Evolutionary conservation across 1,139 yeast species (phyloP).

Genomic region (Lipomyces yarrowii): DNA sequence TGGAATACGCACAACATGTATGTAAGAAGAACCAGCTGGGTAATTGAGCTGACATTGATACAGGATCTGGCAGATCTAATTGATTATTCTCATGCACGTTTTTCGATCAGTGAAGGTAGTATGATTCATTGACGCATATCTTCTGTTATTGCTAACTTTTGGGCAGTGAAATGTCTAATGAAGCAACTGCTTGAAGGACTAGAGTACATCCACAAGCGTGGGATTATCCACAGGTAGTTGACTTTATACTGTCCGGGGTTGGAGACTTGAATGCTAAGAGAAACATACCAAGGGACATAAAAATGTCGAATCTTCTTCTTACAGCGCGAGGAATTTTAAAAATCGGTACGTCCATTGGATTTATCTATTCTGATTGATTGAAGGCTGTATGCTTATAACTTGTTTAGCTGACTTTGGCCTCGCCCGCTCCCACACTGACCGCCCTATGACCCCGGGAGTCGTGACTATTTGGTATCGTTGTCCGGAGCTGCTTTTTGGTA

Average conservation of each 20-base stretch:
- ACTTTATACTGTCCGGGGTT: not conserved
- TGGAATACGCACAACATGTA: constrained; percentile 34
- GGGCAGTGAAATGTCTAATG: constrained; percentile 53
- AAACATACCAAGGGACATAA: constrained; percentile 54
- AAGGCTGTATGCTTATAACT: not conserved
- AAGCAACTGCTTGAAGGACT: constrained; percentile 72
- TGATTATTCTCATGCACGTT: constrained; percentile 14
- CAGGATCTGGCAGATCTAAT: constrained; percentile 21
- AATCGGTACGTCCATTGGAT: constrained; percentile 39
- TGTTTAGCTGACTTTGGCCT: constrained; percentile 31
- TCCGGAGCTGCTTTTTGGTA: constrained; percentile 57
- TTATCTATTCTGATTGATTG: not conserved
- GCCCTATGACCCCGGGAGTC: constrained; percentile 52
- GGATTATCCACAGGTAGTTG: constrained; percentile 54
- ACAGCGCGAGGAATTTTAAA: constrained; percentile 69
- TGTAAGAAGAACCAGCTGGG: constrained; percentile 1
- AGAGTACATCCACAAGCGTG: constrained; percentile 66
- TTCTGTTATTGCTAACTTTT: not conserved
- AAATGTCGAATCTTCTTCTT: constrained; percentile 66
- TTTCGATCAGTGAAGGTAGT: constrained; percentile 21
- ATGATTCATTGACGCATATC: not conserved
- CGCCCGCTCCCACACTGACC: constrained; percentile 42
- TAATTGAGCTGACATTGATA: not conserved
- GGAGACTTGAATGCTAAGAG: not conserved
- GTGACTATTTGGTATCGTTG: constrained; percentile 45